These are phyloP conservation scores for Elsinoe batatas DNA, from an alignment of 2,329 filamentous ascomycete genomes.

Conservation along the genomic window DNA sequence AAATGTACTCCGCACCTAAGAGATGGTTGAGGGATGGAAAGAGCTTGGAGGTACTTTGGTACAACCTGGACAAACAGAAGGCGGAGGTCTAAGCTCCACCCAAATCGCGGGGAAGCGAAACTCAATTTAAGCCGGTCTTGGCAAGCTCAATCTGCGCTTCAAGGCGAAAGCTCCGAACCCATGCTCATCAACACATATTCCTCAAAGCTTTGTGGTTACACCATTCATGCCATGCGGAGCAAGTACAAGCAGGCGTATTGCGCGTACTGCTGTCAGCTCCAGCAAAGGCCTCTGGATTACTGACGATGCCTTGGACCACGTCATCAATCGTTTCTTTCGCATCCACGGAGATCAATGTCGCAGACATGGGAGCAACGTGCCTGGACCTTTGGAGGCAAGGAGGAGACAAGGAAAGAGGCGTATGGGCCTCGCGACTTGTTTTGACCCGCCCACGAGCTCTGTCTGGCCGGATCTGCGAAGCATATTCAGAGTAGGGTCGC, in stretches of 20 bases:
- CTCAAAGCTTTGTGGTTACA: not conserved
- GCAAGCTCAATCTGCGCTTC: not conserved
- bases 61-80: not conserved
- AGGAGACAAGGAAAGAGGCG: conserved; percentile 5
- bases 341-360: not conserved
- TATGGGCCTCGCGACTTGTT: not conserved
- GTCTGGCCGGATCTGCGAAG: not conserved
- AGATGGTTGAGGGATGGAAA: conserved; percentile 2
- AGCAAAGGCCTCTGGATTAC: conserved; percentile 2
- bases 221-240: conserved; percentile 5
- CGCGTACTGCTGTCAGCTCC: not conserved
- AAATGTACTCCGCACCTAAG: conserved; percentile 9
- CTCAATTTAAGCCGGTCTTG: conserved; percentile 6
- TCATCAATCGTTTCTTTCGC: not conserved
- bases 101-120: conserved; percentile 11
- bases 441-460: not conserved
- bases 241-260: not conserved
- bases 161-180: not conserved
- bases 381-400: conserved; percentile 10
- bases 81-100: conserved; percentile 2
- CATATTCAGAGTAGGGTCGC: not conserved
- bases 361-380: conserved; percentile 2
- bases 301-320: conserved; percentile 1
- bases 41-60: conserved; percentile 10
- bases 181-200: too few species aligned